Base-by-base conservation (phyloP, 805 yeast species). In the Yarrowia alimentaria region DNA sequence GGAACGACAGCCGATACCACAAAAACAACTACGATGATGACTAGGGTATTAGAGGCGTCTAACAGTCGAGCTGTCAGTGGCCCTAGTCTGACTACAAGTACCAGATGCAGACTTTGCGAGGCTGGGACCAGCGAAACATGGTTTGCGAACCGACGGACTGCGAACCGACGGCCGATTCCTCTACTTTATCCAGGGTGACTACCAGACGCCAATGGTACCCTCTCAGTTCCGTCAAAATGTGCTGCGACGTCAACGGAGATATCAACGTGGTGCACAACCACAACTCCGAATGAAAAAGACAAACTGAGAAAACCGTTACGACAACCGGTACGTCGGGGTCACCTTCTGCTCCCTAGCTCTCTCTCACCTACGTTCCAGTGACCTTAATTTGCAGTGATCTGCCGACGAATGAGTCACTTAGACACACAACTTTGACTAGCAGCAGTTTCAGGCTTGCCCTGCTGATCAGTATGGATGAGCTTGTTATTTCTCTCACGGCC, bases 71-170 rank as follows among this genome's bases (percentile, higher is more conserved):
- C 19, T 37, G 25, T 30, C 31, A 37, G 30, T 37, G 43, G 43
- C 43, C 43, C 43, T 30, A 37, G 43, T 37, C 43, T 17, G 43
- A 37, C 30, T 37, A 37, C 43, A 30, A 24, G 22, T 37, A 37
- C 43, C 43, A 37, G 30, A 37, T 37, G 43, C 30, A 29, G 24
- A 30, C 43, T 11, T 21, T 12, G 43, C 43, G 22, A 8, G n/a
- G n/a, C n/a, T n/a, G n/a, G n/a, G 30, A 37, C 30, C 24, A 24
- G 22, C 43, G 43, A 24, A 40, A 40, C 48, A 40, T 40, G 2
- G 25, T 19, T 33, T n/a, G n/a, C n/a, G n/a, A n/a, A n/a, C n/a
- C n/a, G n/a, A n/a, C n/a, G n/a, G n/a, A n/a, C 20, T 40, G 48
- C 32, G 34, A 28, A 40, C 48, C 14, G 34, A 40, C 26, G 48